Evolutionary conservation across 176 grass and related monocot genomes (phyloP), one percentile per base, ranked within the genome.

Genomic region (Triticum timopheevii): DNA sequence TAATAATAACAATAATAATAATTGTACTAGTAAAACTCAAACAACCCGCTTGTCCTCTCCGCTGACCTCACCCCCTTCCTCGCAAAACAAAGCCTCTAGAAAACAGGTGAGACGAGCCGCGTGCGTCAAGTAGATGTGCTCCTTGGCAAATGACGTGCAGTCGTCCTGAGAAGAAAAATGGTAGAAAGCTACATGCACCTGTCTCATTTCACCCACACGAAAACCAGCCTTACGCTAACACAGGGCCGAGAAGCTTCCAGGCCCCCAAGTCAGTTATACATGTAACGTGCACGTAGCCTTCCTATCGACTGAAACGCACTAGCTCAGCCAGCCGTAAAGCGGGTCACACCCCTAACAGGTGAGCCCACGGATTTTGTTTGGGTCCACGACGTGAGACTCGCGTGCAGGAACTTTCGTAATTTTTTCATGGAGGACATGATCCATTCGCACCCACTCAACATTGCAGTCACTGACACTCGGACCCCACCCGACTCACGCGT

Each of bases 181-280:
- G 7, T 7, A 58, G 54, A 52, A 52, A 52, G 49, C 54, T 22
- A 58, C 54, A 22, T 19, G 2, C 19, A 58, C 54, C 16, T 2
- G 19, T 47, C 44, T 47, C 44, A 47, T 47, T 13, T 47, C 10
- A 47, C 12, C 44, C 44, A 47, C 44, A 47, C 3, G 12, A 47
- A 47, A 47, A 13, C 12, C 3, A 52, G 16, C 16, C 49, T 13
- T 19, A 20, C 2, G 7, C 54, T 22, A 22, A 8, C 54, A 22
- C 2, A 0, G 19, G 19, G 19, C 19, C 15, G 1, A 0, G 0
- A 0, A 3, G 0, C 0, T 17, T 1, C 0, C 0, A 4, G n/a
- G 0, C 65, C 73, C 73, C 12, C 4, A 0, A 0, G 25, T 80
- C 67, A 73, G 56, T 5, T 0, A 10, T 0, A 52, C 16, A 52